These are phyloP conservation scores for Astrephomene gubernaculifera DNA, from an alignment of 139 green algal species.

Conservation along the genomic window DNA sequence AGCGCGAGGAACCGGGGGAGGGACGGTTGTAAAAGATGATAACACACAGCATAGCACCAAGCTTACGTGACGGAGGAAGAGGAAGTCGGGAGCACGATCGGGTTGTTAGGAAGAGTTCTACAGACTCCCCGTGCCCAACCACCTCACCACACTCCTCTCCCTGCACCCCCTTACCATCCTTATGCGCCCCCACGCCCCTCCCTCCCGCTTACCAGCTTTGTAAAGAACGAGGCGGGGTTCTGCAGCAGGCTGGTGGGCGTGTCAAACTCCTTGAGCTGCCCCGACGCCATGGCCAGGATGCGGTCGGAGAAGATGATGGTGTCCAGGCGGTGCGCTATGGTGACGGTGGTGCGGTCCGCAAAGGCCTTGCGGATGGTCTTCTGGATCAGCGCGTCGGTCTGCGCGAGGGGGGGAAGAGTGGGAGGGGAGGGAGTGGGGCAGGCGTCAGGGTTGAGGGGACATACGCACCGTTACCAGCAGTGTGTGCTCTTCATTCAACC, in stretches of 20 bases:
- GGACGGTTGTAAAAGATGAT: not conserved
- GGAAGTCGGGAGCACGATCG: not conserved
- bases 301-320: slow-evolving; percentile 70
- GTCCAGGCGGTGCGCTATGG: slow-evolving; percentile 72
- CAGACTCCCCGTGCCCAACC: too few relatives aligned
- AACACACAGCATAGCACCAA: too few relatives aligned
- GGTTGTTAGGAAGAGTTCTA: too few relatives aligned
- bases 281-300: slow-evolving; percentile 64
- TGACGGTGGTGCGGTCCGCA: slow-evolving; percentile 61
- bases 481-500: too few relatives aligned
- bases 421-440: not conserved
- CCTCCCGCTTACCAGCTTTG: slow-evolving; percentile 48
- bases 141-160: too few relatives aligned
- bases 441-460: too few relatives aligned
- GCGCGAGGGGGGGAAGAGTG: not conserved
- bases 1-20: not conserved
- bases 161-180: too few relatives aligned
- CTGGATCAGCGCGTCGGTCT: slow-evolving; percentile 69
- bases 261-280: slow-evolving; percentile 52
- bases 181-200: too few relatives aligned
- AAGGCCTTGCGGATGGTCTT: slow-evolving; percentile 68
- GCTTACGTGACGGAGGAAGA: not conserved
- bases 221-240: slow-evolving; percentile 54
- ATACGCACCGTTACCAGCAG: too few relatives aligned
- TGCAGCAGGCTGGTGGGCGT: slow-evolving; percentile 50